Conservation (phyloP, 176 grass and related monocot species). For the Pontederia paniculata region DNA sequence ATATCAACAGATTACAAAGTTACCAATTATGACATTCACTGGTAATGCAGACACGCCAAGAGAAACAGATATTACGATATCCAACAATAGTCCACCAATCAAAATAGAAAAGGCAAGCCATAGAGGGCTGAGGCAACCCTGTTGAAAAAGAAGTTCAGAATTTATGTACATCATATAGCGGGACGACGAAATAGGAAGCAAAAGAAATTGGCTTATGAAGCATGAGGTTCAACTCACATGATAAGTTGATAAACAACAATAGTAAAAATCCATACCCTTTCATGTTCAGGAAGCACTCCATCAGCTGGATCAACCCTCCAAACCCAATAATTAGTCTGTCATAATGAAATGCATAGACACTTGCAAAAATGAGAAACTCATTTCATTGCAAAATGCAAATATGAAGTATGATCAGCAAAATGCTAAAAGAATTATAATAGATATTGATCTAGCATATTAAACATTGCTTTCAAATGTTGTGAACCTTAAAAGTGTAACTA, state of each 20-base stretch:
- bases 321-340: conserved; percentile 99
- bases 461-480: neutral
- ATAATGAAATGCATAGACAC: conserved; percentile 22
- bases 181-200: conserved; percentile 17
- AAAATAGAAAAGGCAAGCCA: conserved; percentile 99
- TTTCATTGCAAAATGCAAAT: neutral
- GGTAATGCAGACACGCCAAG: conserved; percentile 90
- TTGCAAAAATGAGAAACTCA: neutral
- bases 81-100: conserved; percentile 90
- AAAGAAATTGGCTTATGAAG: neutral
- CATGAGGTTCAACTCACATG: neutral
- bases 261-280: conserved; percentile 66
- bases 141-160: conserved; percentile 14
- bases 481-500: neutral
- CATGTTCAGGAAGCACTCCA: conserved; percentile 54
- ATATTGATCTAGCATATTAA: neutral
- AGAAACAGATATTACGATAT: conserved; percentile 96
- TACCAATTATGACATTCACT: conserved; percentile 98
- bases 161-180: conserved; percentile 25
- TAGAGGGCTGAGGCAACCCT: conserved; percentile 92
- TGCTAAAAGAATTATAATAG: neutral
- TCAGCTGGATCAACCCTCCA: conserved; percentile 93
- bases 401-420: neutral
- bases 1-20: neutral
- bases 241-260: neutral